Evolutionary conservation across 306 rosid species (phyloP), one percentile per base, ranked within the genome.

Genomic region (Gastrolobium bilobum): DNA sequence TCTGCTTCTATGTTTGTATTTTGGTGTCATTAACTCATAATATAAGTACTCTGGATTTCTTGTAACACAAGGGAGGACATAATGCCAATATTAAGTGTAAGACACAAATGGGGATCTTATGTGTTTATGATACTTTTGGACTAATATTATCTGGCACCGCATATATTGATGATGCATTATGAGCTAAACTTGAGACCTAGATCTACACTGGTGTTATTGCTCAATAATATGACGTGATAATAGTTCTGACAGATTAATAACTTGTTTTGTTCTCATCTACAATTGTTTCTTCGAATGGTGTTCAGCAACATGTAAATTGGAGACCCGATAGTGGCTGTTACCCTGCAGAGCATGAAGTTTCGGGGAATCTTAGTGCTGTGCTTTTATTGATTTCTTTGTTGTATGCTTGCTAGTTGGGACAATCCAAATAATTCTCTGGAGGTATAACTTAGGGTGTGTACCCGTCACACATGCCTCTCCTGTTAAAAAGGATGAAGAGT

Each of bases 31-130:
- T 20, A 20, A n/a, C n/a, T n/a, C n/a, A n/a, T n/a, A 15, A 68
- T 11, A 13, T 35, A 14, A 59, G 74, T 46, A 57, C 67, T 61
- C 42, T 15, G 57, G 29, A 20, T 61, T 73, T 72, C 43, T 77
- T 37, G 13, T 69, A 11, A 37, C 69, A 53, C 56, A 50, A 79
- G 51, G 15, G 6, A 57, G 70, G 77, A 53, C 71, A 56, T 58
- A 57, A 75, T 58, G 77, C 76, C 56, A 65, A 33, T 51, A 48
- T 71, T 4, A 40, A 30, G 37, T 48, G 42, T 54, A 31, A 34
- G 79, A 73, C 26, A 64, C 73, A 71, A 48, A 30, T 65, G 39
- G 72, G 67, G 75, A 29, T 59, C 66, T 29, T 57, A 60, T 72
- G 43, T 34, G 61, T 44, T 82, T 58, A 67, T 63, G 68, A 62